Base-by-base conservation (phyloP, 495 filamentous ascomycete genomes). In the Barbatosphaeria neglecta region DNA sequence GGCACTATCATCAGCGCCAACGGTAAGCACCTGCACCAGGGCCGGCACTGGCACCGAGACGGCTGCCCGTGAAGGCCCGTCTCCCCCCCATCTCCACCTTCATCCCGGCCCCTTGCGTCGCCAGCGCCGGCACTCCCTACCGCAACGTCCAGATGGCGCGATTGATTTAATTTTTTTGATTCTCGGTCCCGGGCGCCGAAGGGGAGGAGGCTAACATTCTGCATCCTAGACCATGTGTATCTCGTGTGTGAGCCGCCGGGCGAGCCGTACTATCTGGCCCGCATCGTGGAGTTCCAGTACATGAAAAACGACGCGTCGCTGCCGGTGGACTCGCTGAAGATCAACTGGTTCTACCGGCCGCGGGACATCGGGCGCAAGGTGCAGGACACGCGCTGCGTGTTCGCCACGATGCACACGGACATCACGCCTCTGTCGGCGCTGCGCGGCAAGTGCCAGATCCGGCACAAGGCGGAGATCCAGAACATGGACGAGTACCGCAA, bases 321-420 rank as follows among this genome's bases (percentile, higher is more conserved):
- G 44, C 80, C 86, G 15, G 81, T 99, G 47, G 90, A 96, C 60
- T 76, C 87, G 19, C 62, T 99, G 56, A 81, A 88, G 48, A 82
- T 97, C 54, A 99, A 99, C 66, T 99, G 92, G 92, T 96, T 88
- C 65, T 97, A 97, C 61, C 79, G 92, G 15, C 90, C 93, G 43
- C 86, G 89, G 66, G 92, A 99, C 61, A 93, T 99, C 47, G 86
- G 86, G 50, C 85, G 87, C 40, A 90, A 88, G 62, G 83, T 85
- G 51, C 83, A 83, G 53, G 92, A 99, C 67, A 87, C 84, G 44
- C 81, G 92, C 46, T 70, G 87, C 50, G 76, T 97, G 23, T 97
- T 90, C 65, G 88, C 87, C 43, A 94, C 90, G 10, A 99, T 99
- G 92, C 92, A 99, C 56, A 96, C 92, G 23, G 93, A 99, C 64